Evolutionary conservation across 345 rosid species (phyloP).

Genomic region (Euphorbia lathyris): DNA sequence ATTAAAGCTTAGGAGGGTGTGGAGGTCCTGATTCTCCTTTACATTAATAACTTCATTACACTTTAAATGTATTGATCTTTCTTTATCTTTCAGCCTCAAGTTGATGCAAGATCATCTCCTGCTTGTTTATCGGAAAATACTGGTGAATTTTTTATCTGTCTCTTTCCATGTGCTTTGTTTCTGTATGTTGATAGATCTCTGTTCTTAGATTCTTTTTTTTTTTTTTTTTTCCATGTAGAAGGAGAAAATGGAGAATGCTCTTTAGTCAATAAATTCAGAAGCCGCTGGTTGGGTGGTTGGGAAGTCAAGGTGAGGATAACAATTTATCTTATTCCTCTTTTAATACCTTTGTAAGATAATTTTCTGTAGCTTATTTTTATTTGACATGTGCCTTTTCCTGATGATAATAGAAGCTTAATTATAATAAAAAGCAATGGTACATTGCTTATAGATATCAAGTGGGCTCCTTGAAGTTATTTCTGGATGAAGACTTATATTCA

Average conservation of each 20-base stretch:
- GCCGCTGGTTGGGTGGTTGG: conserved; percentile 49
- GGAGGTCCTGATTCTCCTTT: background rate
- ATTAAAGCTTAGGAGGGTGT: conserved; percentile 1
- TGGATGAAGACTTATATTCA: background rate
- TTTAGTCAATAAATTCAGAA: conserved; percentile 25
- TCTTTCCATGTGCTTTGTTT: background rate
- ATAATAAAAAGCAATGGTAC: background rate
- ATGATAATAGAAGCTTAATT: background rate
- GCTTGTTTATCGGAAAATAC: conserved; percentile 18
- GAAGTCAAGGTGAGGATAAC: conserved; percentile 28
- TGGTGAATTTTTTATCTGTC: conserved; percentile 26
- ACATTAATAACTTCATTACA: background rate
- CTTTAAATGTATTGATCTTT: conserved; percentile 21
- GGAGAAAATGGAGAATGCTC: conserved; percentile 14
- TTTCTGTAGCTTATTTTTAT: background rate
- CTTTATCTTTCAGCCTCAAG: conserved; percentile 25
- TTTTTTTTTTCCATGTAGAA: conserved; percentile 16
- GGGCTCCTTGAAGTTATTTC: background rate
- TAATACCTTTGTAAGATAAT: background rate
- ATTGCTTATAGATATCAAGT: background rate
- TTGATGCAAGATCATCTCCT: conserved; percentile 16
- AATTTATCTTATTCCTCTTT: conserved; percentile 10
- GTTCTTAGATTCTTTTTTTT: conserved; percentile 4
- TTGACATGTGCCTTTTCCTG: conserved; percentile 3
- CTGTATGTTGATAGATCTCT: background rate